Conservation (phyloP, 148 eudicot genomes). For the Agrostemma githago region DNA sequence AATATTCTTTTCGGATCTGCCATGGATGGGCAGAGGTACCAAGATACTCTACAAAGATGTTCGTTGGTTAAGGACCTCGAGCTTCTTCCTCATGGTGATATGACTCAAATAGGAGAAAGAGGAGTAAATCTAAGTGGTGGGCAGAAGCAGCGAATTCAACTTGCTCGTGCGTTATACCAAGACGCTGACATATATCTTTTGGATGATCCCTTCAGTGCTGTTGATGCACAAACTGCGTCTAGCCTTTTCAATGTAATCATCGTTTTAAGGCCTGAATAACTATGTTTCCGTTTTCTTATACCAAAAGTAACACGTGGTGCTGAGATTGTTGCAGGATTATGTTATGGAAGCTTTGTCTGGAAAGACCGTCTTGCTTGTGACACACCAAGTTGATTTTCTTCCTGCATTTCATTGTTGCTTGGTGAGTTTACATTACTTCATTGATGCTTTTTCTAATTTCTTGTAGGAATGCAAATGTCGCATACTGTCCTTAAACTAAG, state of each 20-base stretch:
- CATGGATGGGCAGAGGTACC: slow-evolving; percentile 53
- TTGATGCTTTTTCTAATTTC: not conserved
- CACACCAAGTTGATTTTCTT: slow-evolving; percentile 97
- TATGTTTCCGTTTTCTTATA: not conserved
- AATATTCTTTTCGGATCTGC: slow-evolving; percentile 65
- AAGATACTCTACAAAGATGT: slow-evolving; percentile 65
- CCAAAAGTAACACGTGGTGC: slow-evolving; percentile 1
- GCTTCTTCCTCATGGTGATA: slow-evolving; percentile 72
- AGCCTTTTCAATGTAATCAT: slow-evolving; percentile 66
- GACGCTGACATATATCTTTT: slow-evolving; percentile 81
- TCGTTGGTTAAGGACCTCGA: slow-evolving; percentile 76
- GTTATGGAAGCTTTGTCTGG: slow-evolving; percentile 72
- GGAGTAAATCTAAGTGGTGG: slow-evolving; percentile 95
- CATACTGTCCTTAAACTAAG: not conserved
- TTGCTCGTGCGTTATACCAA: slow-evolving; percentile 85
- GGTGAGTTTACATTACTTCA: slow-evolving; percentile 42
- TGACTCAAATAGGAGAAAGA: slow-evolving; percentile 91
- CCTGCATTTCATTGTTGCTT: slow-evolving; percentile 75
- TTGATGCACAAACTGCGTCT: slow-evolving; percentile 92
- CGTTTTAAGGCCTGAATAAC: not conserved
- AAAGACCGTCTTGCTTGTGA: slow-evolving; percentile 85
- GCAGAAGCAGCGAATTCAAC: slow-evolving; percentile 86
- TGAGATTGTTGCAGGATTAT: slow-evolving; percentile 54
- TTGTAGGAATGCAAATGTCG: not conserved
- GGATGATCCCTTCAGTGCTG: slow-evolving; percentile 98